Evolutionary conservation across 108 stramenopile genomes (phyloP), one percentile per base, ranked within the genome.

Genomic region (Cylindrotheca closterium): DNA sequence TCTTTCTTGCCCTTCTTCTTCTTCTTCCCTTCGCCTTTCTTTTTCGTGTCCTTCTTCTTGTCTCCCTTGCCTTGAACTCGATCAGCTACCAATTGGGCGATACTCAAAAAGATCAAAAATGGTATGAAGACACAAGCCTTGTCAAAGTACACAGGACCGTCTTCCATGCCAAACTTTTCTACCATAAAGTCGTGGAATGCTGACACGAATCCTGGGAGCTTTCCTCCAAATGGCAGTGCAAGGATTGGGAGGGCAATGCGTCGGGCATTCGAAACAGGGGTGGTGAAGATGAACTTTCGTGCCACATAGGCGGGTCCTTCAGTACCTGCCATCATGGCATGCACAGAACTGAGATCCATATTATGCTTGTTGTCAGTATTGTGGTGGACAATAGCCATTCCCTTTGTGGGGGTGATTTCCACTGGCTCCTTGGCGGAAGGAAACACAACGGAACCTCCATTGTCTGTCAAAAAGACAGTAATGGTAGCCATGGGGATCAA

Each of bases 341-440:
- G 82, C 42, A 95, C 33, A 17, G 91, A 79, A 22, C 63, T 68
- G 47, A 49, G 15, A 61, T 95, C 94, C 15, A 92, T 66, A 4
- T 84, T 55, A 47, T 78, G 71, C 5, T 86, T 79, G 30, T 86
- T 82, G 65, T 89, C 79, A 22, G 84, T 81, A 67, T 89, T 89
- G 73, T 95, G 94, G 78, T 92, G 89, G 37, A 95, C 89, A 17
- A 95, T 75, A 8, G 90, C 94, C 71, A 95, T 53, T 15, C 91
- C 91, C 67, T 78, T 79, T 60, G 60, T 79, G 33, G 93, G 86
- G 4, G 48, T 34, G 32, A 95, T 67, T 47, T 83, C 74, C 30
- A 92, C 63, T 23, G 94, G 91, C 26, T 63, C 60, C 52, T 79
- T 71, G 30, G 24, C 77, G 19, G 56, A 62, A 2, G 86, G 82